These are phyloP conservation scores for Polytolypa hystricis DNA, from an alignment of 2,329 filamentous ascomycete genomes.

Conservation along the genomic window DNA sequence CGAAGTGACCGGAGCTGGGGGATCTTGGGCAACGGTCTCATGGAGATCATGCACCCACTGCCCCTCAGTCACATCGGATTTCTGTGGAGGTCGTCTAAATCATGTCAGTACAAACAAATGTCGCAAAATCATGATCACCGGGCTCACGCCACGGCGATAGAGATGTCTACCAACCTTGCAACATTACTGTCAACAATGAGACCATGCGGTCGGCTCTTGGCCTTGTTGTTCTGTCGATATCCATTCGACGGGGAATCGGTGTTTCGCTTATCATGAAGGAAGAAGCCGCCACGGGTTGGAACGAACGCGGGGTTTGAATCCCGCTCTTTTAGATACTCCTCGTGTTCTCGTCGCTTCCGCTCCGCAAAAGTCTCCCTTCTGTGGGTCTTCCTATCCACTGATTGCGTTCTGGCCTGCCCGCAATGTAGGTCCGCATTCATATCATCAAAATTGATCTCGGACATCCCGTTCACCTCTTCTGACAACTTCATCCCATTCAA, in stretches of 20 bases:
- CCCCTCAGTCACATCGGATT: conserved; percentile 50
- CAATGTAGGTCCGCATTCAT: conserved; percentile 20
- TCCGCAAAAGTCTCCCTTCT: conserved; percentile 52
- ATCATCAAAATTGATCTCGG: conserved; percentile 43
- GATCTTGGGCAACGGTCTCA: conserved; percentile 45
- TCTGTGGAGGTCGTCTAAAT: conserved; percentile 29
- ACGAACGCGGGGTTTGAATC: conserved; percentile 89
- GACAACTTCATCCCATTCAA: conserved; percentile 46
- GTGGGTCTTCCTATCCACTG: conserved; percentile 22
- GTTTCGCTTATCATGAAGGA: conserved; percentile 88
- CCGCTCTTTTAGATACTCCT: conserved; percentile 78
- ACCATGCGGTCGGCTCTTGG: conserved; percentile 47
- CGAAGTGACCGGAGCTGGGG: conserved; percentile 20
- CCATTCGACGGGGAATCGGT: conserved; percentile 67
- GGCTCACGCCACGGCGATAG: neutral
- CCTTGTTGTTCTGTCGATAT: conserved; percentile 48
- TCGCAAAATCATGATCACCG: neutral
- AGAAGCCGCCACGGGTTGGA: conserved; percentile 87
- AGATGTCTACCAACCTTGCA: conserved; percentile 27
- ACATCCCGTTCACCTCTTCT: conserved; percentile 26
- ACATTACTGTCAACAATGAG: conserved; percentile 34
- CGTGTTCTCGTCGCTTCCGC: conserved; percentile 70
- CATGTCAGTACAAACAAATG: conserved; percentile 8
- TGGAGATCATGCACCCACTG: conserved; percentile 95
- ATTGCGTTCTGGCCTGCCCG: conserved; percentile 27